Percentiles rank a stretch among this genome's conserved stretches.
phyloP scores from a whole-genome alignment of 2,329 filamentous ascomycete genomes.

The Colletotrichum sp. region DNA sequence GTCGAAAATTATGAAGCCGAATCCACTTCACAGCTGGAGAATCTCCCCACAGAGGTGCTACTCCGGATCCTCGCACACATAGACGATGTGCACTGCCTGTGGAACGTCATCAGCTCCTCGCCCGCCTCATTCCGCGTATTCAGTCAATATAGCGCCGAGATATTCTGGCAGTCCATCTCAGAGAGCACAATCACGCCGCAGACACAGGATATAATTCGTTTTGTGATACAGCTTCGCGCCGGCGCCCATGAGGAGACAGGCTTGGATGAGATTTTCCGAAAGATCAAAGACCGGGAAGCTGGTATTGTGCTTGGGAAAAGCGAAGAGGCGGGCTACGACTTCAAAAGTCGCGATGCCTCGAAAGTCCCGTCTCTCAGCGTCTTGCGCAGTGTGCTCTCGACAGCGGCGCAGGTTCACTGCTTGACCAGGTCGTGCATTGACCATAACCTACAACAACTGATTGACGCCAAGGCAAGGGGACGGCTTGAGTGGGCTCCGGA shows the following conservation, averaged over 20 bases:
- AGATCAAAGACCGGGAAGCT: slow-evolving; percentile 5
- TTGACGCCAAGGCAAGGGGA: neutral
- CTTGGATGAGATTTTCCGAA: neutral
- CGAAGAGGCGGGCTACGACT: neutral
- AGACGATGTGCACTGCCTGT: slow-evolving; percentile 2
- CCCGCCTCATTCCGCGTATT: slow-evolving; percentile 2
- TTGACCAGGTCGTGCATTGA: neutral
- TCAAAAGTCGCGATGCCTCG: neutral
- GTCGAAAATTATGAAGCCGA: neutral
- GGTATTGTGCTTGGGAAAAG: slow-evolving; percentile 11
- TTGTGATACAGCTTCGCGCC: neutral
- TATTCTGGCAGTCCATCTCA: neutral
- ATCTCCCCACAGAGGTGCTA: slow-evolving; percentile 3
- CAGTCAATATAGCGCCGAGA: neutral
- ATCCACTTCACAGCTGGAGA: neutral
- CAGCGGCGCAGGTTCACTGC: neutral
- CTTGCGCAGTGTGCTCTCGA: neutral
- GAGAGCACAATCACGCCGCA: neutral
- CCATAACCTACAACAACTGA: neutral
- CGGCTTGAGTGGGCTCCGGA: neutral
- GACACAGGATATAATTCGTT: slow-evolving; percentile 2
- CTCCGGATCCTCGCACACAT: slow-evolving; percentile 7
- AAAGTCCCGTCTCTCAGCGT: neutral
- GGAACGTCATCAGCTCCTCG: neutral
- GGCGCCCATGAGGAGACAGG: neutral